phyloP scores from a whole-genome alignment of 192 early-diverging fungal species.

The Linnemannia exigua region DNA sequence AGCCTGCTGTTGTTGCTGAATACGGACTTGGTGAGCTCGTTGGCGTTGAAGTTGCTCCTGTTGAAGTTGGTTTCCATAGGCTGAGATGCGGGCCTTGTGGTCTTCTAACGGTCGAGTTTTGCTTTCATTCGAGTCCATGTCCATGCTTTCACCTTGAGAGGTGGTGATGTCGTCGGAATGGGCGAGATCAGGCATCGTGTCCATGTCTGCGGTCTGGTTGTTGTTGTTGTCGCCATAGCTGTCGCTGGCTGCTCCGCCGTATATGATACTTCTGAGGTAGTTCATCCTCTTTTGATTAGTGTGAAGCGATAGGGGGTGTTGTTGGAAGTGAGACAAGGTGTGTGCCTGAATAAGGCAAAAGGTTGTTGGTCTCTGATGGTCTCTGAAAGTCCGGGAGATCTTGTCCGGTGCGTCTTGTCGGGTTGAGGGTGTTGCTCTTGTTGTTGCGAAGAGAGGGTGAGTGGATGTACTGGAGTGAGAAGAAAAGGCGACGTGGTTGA shows the following conservation, averaged over 20 bases:
- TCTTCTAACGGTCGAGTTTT: constrained; percentile 19
- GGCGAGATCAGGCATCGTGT: constrained; percentile 33
- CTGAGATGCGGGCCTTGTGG: constrained; percentile 22
- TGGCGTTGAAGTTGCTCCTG: constrained; percentile 8
- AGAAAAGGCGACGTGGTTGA: background rate
- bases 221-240: background rate
- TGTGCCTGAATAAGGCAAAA: background rate
- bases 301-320: background rate
- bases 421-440: background rate
- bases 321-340: background rate
- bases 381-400: background rate
- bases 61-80: constrained; percentile 12
- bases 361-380: constrained; percentile 1
- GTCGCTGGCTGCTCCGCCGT: background rate
- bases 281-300: background rate
- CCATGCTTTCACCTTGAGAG: constrained; percentile 15
- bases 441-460: background rate
- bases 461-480: background rate
- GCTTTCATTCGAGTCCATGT: constrained; percentile 4
- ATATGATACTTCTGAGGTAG: background rate
- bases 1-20: background rate
- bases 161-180: constrained; percentile 9
- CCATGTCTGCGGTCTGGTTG: constrained; percentile 23
- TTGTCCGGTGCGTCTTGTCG: background rate
- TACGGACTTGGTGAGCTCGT: background rate